Base-by-base conservation (phyloP, 352 stramenopile species). In the Globisporangium ultimum region DNA sequence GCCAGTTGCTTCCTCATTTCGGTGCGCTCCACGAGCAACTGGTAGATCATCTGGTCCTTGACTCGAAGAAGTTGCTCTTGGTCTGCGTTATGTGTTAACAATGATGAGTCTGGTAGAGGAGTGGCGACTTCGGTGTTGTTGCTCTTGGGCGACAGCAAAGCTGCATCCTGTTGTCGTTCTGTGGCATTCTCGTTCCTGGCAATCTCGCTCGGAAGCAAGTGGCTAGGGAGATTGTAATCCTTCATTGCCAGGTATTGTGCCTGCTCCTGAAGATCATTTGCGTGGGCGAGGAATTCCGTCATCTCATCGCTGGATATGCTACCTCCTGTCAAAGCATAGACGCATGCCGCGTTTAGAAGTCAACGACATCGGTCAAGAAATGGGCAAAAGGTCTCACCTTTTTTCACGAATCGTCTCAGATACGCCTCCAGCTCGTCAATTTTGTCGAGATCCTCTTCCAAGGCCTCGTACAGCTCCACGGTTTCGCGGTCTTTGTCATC, bases 31-130 rank as follows among this genome's bases (percentile, higher is more conserved):
- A 88, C 83, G 11, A 93, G 60, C 17, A 94, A 55, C 50, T 89
- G 71, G 60, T 86, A 93, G 41, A 93, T 91, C 74, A 92, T 89
- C 67, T 94, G 73, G 58, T 94, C 85, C 55, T 93, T 94, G 24
- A 93, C 71, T 9, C 69, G 68, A 21, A 94, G 54, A 12, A 83
- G 60, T 38, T 64, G 69, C 21, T 79, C 65, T 17, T 72, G 53
- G 28, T 86, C 68, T 14, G 15, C 21, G 32, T n/a, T 11, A 46
- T 7, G 5, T 49, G 20, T 12, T 21, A 15, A 12, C 15, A 17
- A 18, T 17, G 14, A 48, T 28, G 28, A 6, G 3, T 20, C n/a
- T 46, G 24, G 21, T 40, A 22, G 21, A 2, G 12, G 40, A 45
- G 2, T 40, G 56, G 47, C 8, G 53, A 40, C 24, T n/a, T 24